These are phyloP conservation scores for Xylaria curta DNA, from an alignment of 495 filamentous ascomycete species.

Conservation along the genomic window DNA sequence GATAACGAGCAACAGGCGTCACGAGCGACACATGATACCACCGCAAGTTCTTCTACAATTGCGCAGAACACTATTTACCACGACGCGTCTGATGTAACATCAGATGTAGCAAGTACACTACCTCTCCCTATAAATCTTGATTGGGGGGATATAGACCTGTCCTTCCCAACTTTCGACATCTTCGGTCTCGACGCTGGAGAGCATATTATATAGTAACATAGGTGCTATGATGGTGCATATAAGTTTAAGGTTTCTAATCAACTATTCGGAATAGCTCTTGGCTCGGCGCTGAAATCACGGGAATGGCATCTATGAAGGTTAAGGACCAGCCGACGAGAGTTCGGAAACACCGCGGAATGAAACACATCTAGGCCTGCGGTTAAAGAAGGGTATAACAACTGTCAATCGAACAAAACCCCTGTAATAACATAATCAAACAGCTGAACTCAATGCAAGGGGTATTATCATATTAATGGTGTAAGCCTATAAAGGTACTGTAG, in stretches of 20 bases:
- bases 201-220: constrained; percentile 12
- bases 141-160: constrained; percentile 10
- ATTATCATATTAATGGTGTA: neutral
- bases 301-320: neutral
- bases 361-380: neutral
- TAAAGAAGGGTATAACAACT: neutral
- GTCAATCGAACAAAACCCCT: neutral
- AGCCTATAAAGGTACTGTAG: neutral
- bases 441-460: neutral
- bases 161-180: constrained; percentile 16
- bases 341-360: neutral
- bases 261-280: neutral
- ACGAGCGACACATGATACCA: neutral
- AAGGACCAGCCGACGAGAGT: neutral
- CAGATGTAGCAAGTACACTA: neutral
- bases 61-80: neutral
- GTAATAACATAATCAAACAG: neutral
- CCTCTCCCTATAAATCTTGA: constrained; percentile 13
- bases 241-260: neutral
- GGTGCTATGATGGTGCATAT: neutral
- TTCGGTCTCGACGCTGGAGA: constrained; percentile 22
- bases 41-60: neutral
- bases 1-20: neutral
- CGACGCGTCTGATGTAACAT: neutral
- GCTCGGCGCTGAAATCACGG: neutral